These are phyloP conservation scores for Pichia norvegensis DNA, from an alignment of 1,139 yeast species.

Conservation along the genomic window DNA sequence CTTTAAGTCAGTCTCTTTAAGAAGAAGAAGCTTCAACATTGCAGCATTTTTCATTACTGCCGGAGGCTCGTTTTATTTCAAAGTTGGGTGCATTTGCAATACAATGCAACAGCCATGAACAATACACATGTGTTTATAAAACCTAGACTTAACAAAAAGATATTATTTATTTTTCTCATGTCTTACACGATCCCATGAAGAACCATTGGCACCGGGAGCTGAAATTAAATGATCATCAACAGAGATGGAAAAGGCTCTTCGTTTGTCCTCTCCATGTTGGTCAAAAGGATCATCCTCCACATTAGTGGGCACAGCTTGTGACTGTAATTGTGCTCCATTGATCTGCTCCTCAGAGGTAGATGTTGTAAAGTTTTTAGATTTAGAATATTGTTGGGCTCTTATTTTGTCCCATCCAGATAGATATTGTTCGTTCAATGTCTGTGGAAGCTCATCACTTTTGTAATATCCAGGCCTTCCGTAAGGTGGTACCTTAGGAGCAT, in stretches of 20 bases:
- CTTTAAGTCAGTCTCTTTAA: neutral
- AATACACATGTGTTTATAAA: too few species aligned
- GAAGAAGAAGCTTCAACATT: neutral
- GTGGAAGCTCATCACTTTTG: slow-evolving; percentile 5
- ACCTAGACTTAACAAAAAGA: neutral
- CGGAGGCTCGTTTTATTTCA: neutral
- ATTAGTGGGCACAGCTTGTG: neutral
- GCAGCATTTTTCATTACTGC: too few species aligned
- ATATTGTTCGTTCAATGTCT: slow-evolving; percentile 6
- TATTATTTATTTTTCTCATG: neutral
- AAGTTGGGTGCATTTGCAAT: too few species aligned
- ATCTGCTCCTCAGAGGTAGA: neutral
- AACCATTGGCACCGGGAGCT: slow-evolving; percentile 6
- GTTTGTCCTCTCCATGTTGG: neutral
- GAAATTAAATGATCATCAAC: slow-evolving; percentile 6
- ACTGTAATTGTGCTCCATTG: neutral
- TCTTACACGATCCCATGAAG: slow-evolving; percentile 15
- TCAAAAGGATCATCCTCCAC: neutral
- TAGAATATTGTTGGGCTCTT: slow-evolving; percentile 2
- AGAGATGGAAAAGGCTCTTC: neutral
- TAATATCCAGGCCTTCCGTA: slow-evolving; percentile 13
- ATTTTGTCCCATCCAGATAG: slow-evolving; percentile 16
- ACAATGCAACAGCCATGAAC: too few species aligned
- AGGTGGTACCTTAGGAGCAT: slow-evolving; percentile 6
- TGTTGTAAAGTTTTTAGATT: neutral